Base-by-base conservation (phyloP, 345 rosid species). In the Clausena lansium region DNA sequence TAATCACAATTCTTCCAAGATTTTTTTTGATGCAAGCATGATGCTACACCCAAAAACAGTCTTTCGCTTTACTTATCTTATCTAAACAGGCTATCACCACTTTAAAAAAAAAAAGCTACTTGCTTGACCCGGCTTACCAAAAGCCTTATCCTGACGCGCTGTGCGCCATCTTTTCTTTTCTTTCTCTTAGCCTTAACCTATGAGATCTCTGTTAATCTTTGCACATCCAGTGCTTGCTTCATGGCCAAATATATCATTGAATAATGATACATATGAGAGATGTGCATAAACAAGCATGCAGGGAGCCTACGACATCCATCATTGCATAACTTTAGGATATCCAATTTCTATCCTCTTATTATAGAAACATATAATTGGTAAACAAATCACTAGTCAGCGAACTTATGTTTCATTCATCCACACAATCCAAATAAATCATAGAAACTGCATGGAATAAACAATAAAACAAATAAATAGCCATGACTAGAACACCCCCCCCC, bases 381-480 rank as follows among this genome's bases (percentile, higher is more conserved):
- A 39, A 20, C 3, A 65, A 65, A 8, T 65, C 38, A 28, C 24
- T 52, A 3, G 73, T 67, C 47, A n/a, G 45, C 11, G 5, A 45
- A 66, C 19, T 50, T 52, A 6, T 32, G 54, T 50, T 28, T 65
- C 50, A 38, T 64, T 39, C 32, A 39, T 67, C 74, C 38, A 67
- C 7, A 19, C 17, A 60, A 33, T 52, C 33, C 39, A 14, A 47
- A 58, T 24, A 15, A 59, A 65, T 19, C 25, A 65, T 15, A 13
- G 47, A 6, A 27, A 64, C 14, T 7, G 65, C 58, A 67, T 13
- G 4, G 4, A 28, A 67, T 25, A 64, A 19, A 47, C 6, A 78
- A 57, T 60, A 22, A 57, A 80, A 67, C 8, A 78, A 50, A 68
- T 19, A 67, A 78, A 69, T 50, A 74, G 67, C 17, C 50, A 45